Percentiles rank a stretch among this genome's conserved stretches.
These are phyloP conservation scores for Colletotrichum lindemuthianum DNA, from an alignment of 2,329 filamentous ascomycete species.

Conservation along the genomic window DNA sequence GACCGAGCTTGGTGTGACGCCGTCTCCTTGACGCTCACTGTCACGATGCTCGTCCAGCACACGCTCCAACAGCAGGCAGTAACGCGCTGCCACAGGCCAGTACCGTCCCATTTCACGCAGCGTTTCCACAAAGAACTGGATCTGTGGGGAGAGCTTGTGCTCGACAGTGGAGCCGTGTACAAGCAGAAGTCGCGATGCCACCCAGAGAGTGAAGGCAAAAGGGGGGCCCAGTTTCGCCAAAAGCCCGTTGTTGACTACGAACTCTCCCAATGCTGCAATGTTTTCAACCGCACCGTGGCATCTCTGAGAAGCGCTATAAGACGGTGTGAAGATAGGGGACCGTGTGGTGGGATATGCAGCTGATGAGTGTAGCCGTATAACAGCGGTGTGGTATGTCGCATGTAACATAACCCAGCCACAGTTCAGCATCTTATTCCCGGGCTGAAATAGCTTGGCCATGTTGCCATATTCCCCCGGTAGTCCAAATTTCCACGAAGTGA, in stretches of 20 bases:
- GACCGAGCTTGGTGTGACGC: slow-evolving; percentile 83
- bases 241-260: slow-evolving; percentile 79
- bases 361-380: slow-evolving; percentile 91
- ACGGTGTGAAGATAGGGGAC: slow-evolving; percentile 89
- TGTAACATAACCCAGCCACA: slow-evolving; percentile 93
- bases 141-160: slow-evolving; percentile 81
- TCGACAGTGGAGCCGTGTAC: slow-evolving; percentile 93
- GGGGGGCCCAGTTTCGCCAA: slow-evolving; percentile 86
- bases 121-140: slow-evolving; percentile 83
- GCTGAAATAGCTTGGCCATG: slow-evolving; percentile 80
- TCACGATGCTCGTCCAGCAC: slow-evolving; percentile 89
- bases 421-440: slow-evolving; percentile 75
- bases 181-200: slow-evolving; percentile 84
- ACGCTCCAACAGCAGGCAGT: slow-evolving; percentile 80
- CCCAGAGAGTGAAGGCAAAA: slow-evolving; percentile 93
- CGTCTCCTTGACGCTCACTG: slow-evolving; percentile 77
- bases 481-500: slow-evolving; percentile 85
- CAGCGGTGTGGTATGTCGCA: slow-evolving; percentile 87
- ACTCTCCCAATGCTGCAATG: slow-evolving; percentile 80
- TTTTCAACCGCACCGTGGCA: slow-evolving; percentile 86
- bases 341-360: slow-evolving; percentile 91
- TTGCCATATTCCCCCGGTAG: slow-evolving; percentile 87
- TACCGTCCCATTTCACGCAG: slow-evolving; percentile 82
- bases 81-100: slow-evolving; percentile 88
- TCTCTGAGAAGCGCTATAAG: slow-evolving; percentile 84